Evolutionary conservation across 2,329 filamentous ascomycete genomes (phyloP), one percentile per base, ranked within the genome.

Genomic region (Cyphellophora attinorum): DNA sequence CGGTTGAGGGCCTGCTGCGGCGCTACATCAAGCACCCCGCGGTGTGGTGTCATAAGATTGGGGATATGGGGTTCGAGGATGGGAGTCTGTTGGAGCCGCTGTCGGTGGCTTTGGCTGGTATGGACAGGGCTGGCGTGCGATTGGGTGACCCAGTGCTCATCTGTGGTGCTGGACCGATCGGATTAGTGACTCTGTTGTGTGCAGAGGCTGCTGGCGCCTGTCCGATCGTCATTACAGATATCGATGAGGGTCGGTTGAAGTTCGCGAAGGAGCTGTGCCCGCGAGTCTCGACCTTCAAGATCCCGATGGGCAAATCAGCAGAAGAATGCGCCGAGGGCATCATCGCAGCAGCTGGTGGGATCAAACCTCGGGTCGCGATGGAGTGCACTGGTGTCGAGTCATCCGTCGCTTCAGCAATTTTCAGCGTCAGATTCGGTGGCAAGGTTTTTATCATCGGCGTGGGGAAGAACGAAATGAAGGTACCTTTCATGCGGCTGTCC

Each of bases 361-460:
- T 89, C 47, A 84, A 93, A 62, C 86, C 89, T 0, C 73, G 79
- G 12, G 66, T 94, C 34, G 79, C 79, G 10, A 73, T 96, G 61
- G 89, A 96, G 62, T 96, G 89, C 67, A 96, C 91, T 0, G 91
- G 91, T 33, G 85, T 94, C 11, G 88, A 95, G 68, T 85, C 79
- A 62, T 88, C 81, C 58, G 82, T 96, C 52, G 76, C 77, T 5
- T 72, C 83, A 17, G 85, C 86, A 34, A 89, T 95, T 56, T 91
- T 88, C 73, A 79, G 84, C 6, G 76, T 82, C 57, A 93, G 89
- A 64, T 96, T 96, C 53, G 91, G 89, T 46, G 89, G 91, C 51
- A 94, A 93, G 63, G 89, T 96, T 35, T 96, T 96, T 55, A 81
- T 96, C 45, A 93, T 95, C 47, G 89, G 89, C 27, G 88, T 96